phyloP scores from a whole-genome alignment of 1,284 basidiomycete species.

The Singerocomus rubriflavus region DNA sequence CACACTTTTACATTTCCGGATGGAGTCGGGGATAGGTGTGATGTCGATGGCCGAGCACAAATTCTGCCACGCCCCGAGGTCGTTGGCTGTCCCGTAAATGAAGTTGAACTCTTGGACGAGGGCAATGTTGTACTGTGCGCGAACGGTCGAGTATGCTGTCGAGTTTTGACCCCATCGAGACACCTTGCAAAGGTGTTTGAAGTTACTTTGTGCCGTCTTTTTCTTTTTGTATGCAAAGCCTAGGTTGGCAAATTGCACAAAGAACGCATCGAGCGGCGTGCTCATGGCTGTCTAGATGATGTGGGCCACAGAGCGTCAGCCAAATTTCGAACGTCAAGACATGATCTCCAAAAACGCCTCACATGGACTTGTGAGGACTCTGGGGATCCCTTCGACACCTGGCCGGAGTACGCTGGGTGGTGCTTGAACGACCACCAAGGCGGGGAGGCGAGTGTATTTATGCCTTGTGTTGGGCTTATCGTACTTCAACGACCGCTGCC shows the following conservation, averaged over 20 bases:
- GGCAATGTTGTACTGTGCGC: conserved; percentile 10
- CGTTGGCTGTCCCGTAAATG: conserved; percentile 4
- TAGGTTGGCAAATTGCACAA: conserved; percentile 9
- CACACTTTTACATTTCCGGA: conserved; percentile 8
- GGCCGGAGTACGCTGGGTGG: not conserved
- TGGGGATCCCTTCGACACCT: not conserved
- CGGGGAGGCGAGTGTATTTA: not conserved
- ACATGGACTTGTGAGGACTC: not conserved
- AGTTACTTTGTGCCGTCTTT: conserved; percentile 13
- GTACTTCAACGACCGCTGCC: not conserved
- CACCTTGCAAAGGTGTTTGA: conserved; percentile 2
- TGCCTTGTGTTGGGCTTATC: not conserved
- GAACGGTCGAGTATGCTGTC: not conserved
- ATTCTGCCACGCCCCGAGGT: conserved; percentile 14
- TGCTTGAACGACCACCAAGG: no score
- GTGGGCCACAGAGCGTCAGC: not conserved
- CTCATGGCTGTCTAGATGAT: conserved; percentile 6
- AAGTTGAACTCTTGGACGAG: conserved; percentile 14
- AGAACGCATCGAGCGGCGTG: conserved; percentile 16
- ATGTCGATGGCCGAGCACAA: conserved; percentile 13
- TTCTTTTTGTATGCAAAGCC: conserved; percentile 8
- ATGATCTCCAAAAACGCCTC: not conserved
- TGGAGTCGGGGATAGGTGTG: conserved; percentile 6
- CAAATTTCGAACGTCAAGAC: not conserved
- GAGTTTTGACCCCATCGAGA: not conserved